These are phyloP conservation scores for Dryadomyces sulphureus DNA, from an alignment of 2,329 filamentous ascomycete species.

Conservation along the genomic window DNA sequence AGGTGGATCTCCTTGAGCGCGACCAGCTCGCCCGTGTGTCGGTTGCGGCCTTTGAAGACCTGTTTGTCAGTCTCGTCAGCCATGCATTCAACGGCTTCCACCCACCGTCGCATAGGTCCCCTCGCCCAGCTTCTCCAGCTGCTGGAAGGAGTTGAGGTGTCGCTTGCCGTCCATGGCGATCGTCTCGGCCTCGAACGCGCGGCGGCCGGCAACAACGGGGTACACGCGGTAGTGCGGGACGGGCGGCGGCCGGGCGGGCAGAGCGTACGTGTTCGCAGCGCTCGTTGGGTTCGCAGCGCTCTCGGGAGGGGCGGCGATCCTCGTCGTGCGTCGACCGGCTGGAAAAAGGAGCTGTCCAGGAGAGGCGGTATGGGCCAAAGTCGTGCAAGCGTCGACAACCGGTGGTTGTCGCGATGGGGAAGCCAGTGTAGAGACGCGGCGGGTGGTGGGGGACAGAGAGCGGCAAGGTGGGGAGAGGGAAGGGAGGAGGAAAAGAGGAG, in stretches of 20 bases:
- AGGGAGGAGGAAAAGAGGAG: not conserved
- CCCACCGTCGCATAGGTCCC: conserved; percentile 94
- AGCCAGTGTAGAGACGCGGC: conserved; percentile 10
- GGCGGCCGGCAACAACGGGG: conserved; percentile 6
- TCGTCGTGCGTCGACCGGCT: conserved; percentile 15
- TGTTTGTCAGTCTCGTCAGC: no score
- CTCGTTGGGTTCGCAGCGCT: not conserved
- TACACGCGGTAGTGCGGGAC: conserved; percentile 16
- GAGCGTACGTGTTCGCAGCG: conserved; percentile 9
- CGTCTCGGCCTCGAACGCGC: conserved; percentile 5
- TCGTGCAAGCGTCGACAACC: conserved; percentile 7
- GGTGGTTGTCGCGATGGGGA: conserved; percentile 8
- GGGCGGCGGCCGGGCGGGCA: conserved; percentile 16
- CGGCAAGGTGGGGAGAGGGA: not conserved
- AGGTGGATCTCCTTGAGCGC: conserved; percentile 98
- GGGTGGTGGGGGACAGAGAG: not conserved
- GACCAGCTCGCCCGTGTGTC: conserved; percentile 91
- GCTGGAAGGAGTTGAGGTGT: conserved; percentile 95
- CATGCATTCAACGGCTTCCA: no score
- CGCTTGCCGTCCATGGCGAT: conserved; percentile 72
- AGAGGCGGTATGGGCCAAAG: conserved; percentile 16
- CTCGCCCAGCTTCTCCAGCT: conserved; percentile 96
- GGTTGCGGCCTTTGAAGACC: conserved; percentile 95
- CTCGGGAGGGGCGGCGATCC: conserved; percentile 6
- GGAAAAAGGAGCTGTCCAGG: conserved; percentile 26